Conservation (phyloP, 2,329 filamentous ascomycete genomes). For the Periconia sp. region DNA sequence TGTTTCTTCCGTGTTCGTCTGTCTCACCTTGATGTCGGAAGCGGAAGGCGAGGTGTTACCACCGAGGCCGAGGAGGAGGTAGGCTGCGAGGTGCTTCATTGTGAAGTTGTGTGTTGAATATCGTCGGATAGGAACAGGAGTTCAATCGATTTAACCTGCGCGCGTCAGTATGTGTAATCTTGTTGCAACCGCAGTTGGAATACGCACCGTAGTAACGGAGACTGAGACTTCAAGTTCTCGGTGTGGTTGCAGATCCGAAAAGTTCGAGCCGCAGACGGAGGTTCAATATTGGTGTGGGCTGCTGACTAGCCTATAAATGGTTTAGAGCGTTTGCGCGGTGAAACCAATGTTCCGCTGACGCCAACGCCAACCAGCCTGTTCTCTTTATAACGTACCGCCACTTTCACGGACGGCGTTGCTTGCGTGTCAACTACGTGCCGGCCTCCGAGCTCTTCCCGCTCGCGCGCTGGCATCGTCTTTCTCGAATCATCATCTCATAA, state of each 20-base stretch:
- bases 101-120: slow-evolving; percentile 55
- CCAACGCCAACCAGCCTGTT: not conserved
- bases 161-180: slow-evolving; percentile 23
- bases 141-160: slow-evolving; percentile 84
- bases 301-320: slow-evolving; percentile 8
- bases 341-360: slow-evolving; percentile 12
- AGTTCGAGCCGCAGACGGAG: slow-evolving; percentile 30
- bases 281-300: slow-evolving; percentile 21
- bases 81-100: slow-evolving; percentile 99
- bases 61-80: slow-evolving; percentile 93
- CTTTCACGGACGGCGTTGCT: slow-evolving; percentile 12
- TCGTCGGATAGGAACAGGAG: slow-evolving; percentile 71
- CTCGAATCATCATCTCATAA: slow-evolving; percentile 4
- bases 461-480: slow-evolving; percentile 16
- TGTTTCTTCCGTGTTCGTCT: no score
- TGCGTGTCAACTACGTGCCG: slow-evolving; percentile 25
- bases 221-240: slow-evolving; percentile 97
- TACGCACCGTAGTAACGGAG: slow-evolving; percentile 89
- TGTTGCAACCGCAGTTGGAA: not conserved
- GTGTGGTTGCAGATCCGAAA: slow-evolving; percentile 37
- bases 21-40: slow-evolving; percentile 68
- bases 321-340: slow-evolving; percentile 18
- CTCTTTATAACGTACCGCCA: slow-evolving; percentile 22
- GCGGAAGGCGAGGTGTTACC: slow-evolving; percentile 91
- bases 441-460: slow-evolving; percentile 25